Evolutionary conservation across 129 eudicot genomes (phyloP), one percentile per base, ranked within the genome.

Genomic region (Heracleum sosnowskyi): DNA sequence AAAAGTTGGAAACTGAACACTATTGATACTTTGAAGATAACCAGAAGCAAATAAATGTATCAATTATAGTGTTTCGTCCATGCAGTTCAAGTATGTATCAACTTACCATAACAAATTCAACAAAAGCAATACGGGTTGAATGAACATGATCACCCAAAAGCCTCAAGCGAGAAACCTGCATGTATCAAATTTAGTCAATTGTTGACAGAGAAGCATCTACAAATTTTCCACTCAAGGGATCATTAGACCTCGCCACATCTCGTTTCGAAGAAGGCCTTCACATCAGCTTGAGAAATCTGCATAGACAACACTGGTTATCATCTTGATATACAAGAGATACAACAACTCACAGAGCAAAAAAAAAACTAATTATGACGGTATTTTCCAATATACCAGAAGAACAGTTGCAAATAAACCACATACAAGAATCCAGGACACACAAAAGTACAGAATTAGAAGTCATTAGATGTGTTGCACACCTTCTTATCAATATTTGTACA

Each of bases 401-500:
- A 57, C 31, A 24, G 29, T 57, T 66, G 40, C 40, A 31, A 15
- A 28, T 66, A 12, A 53, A 57, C 15, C 31, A n/a, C 49, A 53
- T 34, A 36, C 28, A n/a, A 39, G 11, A 10, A 28, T 44, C 11
- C 36, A 24, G 53, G 12, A 60, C 24, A 5, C 31, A 18, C 0
- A 29, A 24, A 34, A 73, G 63, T 40, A 75, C 42, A 66, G 15
- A 3, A 77, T 22, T 16, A 46, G 24, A 31, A 36, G 45, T 18
- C 41, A 69, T 37, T 42, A 83, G 47, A 45, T 31, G 68, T 16
- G 13, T 2, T 20, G 39, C 28, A 39, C 77, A 91, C 98, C 98
- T 84, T 90, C 85, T 95, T 95, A 86, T 95, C 98, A 80, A 95
- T 95, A 83, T 95, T 95, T 88, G 98, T 95, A 83, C 97, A 95